phyloP scores from a whole-genome alignment of 1,284 basidiomycete species.

The Moesziomyces sp. region DNA sequence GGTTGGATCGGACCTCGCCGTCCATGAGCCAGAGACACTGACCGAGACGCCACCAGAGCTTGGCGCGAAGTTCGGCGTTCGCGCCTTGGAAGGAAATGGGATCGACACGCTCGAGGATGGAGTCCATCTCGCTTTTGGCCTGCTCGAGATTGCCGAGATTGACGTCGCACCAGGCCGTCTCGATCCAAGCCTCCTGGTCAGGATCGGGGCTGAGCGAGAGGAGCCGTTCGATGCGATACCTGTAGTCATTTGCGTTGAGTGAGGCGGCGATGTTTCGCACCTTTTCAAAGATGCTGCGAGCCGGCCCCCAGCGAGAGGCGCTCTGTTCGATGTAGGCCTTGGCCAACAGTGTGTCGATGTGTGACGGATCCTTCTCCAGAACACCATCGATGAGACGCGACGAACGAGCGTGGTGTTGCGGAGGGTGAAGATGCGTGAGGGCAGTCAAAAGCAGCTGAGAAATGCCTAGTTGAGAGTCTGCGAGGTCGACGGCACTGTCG shows the following conservation, averaged over 20 bases:
- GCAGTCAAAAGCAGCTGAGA: conserved; percentile 77
- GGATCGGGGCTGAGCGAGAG: conserved; percentile 69
- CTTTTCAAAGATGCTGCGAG: conserved; percentile 74
- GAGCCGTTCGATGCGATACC: conserved; percentile 62
- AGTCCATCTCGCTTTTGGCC: conserved; percentile 74
- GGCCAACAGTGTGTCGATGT: conserved; percentile 78
- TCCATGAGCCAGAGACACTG: conserved; percentile 80
- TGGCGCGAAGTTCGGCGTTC: conserved; percentile 72
- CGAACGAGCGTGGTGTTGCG: conserved; percentile 87
- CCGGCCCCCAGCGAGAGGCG: conserved; percentile 77
- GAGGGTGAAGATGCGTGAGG: conserved; percentile 85
- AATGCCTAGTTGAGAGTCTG: conserved; percentile 78
- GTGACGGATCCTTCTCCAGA: conserved; percentile 74
- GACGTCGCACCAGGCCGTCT: conserved; percentile 85
- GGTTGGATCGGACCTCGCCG: conserved; percentile 69
- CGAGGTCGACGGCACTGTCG: conserved; percentile 76
- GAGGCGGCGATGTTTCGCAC: conserved; percentile 53
- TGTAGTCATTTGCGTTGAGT: conserved; percentile 20
- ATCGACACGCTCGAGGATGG: conserved; percentile 74
- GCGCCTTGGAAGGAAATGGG: conserved; percentile 38
- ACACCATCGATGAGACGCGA: conserved; percentile 79
- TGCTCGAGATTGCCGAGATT: conserved; percentile 73
- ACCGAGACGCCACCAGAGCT: conserved; percentile 86
- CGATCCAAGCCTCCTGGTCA: conserved; percentile 80
- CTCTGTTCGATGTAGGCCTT: conserved; percentile 80